Evolutionary conservation across 2,329 filamentous ascomycete species (phyloP).

Genomic region (Nemania sp.): DNA sequence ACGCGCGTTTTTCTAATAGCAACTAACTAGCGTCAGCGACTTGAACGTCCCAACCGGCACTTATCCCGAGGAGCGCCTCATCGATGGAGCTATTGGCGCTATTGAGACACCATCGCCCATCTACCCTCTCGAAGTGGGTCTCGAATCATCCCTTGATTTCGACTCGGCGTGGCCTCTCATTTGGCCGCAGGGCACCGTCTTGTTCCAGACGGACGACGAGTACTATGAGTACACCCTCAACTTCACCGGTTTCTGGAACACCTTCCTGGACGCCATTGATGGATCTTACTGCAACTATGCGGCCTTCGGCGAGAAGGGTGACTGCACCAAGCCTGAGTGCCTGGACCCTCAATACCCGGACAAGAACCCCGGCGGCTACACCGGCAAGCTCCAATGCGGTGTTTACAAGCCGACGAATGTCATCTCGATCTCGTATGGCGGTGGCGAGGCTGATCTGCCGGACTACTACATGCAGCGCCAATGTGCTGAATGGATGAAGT

Average conservation of each 20-base stretch:
- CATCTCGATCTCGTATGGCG: conserved; percentile 28
- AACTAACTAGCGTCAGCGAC: conserved; percentile 12
- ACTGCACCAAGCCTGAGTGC: conserved; percentile 28
- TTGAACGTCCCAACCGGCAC: conserved; percentile 39
- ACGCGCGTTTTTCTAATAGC: not conserved
- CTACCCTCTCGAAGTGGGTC: conserved; percentile 27
- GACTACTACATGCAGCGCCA: conserved; percentile 28
- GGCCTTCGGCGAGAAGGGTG: conserved; percentile 32
- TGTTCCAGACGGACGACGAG: conserved; percentile 33
- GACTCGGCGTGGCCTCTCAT: conserved; percentile 32
- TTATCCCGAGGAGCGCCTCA: conserved; percentile 39
- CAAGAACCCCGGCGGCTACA: conserved; percentile 25
- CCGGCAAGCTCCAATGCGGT: conserved; percentile 27
- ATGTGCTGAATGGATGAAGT: conserved; percentile 30
- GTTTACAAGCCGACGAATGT: conserved; percentile 29
- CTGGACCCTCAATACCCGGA: conserved; percentile 29
- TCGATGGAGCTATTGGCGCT: conserved; percentile 42
- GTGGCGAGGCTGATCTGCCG: conserved; percentile 22
- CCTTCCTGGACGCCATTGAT: conserved; percentile 31
- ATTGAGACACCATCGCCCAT: conserved; percentile 30
- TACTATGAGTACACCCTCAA: conserved; percentile 35
- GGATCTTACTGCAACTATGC: conserved; percentile 32
- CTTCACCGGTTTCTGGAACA: conserved; percentile 39
- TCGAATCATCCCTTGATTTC: conserved; percentile 31
- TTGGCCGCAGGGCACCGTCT: conserved; percentile 29